phyloP scores from a whole-genome alignment of 306 rosid genomes.

The Boehmeria nivea region DNA sequence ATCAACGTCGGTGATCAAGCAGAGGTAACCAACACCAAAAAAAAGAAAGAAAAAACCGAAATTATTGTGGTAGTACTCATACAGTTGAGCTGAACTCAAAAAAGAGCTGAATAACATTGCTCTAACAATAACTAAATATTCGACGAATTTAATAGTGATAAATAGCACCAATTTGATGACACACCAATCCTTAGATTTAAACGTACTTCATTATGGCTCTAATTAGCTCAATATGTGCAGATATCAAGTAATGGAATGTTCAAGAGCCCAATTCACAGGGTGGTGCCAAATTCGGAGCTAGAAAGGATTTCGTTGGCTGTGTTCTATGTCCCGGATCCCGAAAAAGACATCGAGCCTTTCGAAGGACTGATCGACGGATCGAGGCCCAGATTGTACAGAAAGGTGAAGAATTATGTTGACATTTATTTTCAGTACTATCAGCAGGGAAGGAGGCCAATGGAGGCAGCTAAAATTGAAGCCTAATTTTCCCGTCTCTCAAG shows the following conservation, averaged over 20 bases:
- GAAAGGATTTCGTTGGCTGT: constrained; percentile 40
- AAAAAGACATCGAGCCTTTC: constrained; percentile 43
- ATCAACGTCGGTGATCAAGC: constrained; percentile 77
- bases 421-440: constrained; percentile 32
- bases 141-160: too few relatives aligned
- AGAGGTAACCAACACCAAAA: constrained; percentile 52
- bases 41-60: too few relatives aligned
- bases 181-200: too few relatives aligned
- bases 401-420: constrained; percentile 30
- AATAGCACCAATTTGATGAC: too few relatives aligned
- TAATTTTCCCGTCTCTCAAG: too few relatives aligned
- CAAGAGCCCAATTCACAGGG: constrained; percentile 47
- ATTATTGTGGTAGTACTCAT: too few relatives aligned
- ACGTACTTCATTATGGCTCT: too few relatives aligned
- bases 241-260: constrained; percentile 44
- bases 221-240: constrained; percentile 20
- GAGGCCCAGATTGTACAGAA: constrained; percentile 33
- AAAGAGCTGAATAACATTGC: too few relatives aligned
- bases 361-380: constrained; percentile 31
- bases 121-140: too few relatives aligned
- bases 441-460: constrained; percentile 41
- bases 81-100: too few relatives aligned
- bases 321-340: constrained; percentile 37
- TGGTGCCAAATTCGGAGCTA: constrained; percentile 36
- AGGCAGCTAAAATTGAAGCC: constrained; percentile 18